Evolutionary conservation across 192 early-diverging fungal species (phyloP), one percentile per base, ranked within the genome.

Genomic region (Backusella tuberculispora): DNA sequence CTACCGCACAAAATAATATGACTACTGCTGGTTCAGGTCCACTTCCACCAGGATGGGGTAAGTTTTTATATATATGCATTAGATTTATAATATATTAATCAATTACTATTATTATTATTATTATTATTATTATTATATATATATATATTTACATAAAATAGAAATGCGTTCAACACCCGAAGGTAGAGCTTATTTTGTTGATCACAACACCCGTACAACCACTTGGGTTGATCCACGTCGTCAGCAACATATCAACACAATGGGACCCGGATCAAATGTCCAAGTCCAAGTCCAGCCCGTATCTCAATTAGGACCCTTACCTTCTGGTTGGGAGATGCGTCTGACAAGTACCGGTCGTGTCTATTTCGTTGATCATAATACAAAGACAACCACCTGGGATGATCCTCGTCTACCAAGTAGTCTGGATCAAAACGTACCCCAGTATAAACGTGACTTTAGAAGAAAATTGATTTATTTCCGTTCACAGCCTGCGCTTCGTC

Each of bases 351-450:
- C 95, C n/a, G 97, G 95, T 10, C 85, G 95, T 43, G 94, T 95
- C 17, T 99, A 99, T 85, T 99, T 98, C 90, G 96, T 99, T 10
- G 97, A 99, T 78, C 98, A 99, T 85, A 96, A 95, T 79, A 93
- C 95, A 48, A 98, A 97, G 77, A 98, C 94, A 12, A 98, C 98
- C 17, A 98, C 98, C 4, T 99, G 98, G 98, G 95, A 98, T 81
- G 98, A 94, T 79, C 93, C 93, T 29, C 88, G 93, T 12, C 84
- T 94, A 56, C 93, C 93, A 40, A 92, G 90, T 78, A 93, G 90
- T 77, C 83, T 94, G 42, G 93, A 94, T 80, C 89, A 93, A 78
- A 94, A 92, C 63, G 96, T 99, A 34, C 97, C 97, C 41, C 96
- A 99, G 82, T 99, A 99, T 84, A 99, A 99, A 88, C 93, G 97